A percentile compares a stretch with the other conserved stretches of the same genome.
phyloP scores from a whole-genome alignment of 805 yeast genomes.

The Yarrowia divulgata region DNA sequence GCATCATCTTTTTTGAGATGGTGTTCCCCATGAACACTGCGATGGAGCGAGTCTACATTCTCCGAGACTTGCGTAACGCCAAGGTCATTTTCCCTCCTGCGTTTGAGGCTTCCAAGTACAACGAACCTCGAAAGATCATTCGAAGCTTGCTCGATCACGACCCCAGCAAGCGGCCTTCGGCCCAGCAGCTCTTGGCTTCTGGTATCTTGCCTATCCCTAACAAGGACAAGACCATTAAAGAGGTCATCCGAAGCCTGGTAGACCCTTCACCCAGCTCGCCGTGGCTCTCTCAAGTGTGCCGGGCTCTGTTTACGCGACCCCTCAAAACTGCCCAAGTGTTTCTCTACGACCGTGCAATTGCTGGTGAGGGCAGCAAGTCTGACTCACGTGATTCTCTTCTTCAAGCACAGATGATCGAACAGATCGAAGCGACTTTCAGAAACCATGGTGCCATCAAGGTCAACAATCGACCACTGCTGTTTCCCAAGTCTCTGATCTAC shows the following conservation, averaged over 20 bases:
- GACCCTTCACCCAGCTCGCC: conserved; percentile 79
- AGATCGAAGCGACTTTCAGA: conserved; percentile 68
- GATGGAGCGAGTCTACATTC: conserved; percentile 85
- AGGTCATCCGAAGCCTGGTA: conserved; percentile 82
- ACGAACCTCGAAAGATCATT: conserved; percentile 72
- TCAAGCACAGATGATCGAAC: conserved; percentile 65
- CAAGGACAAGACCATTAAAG: conserved; percentile 87
- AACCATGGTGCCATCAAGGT: conserved; percentile 89
- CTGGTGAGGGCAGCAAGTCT: conserved; percentile 43
- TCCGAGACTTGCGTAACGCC: conserved; percentile 67
- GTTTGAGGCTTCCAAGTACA: conserved; percentile 59
- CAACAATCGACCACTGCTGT: conserved; percentile 66
- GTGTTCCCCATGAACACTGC: conserved; percentile 82
- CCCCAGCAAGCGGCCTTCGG: conserved; percentile 81
- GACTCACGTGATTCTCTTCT: conserved; percentile 52
- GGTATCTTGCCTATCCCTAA: conserved; percentile 88
- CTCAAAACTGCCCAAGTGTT: conserved; percentile 84
- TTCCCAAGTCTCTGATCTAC: conserved; percentile 81
- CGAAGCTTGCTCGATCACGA: conserved; percentile 74
- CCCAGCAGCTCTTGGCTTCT: conserved; percentile 73
- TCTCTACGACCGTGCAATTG: conserved; percentile 64
- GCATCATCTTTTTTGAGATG: conserved; percentile 96
- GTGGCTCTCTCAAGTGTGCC: conserved; percentile 92
- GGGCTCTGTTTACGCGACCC: conserved; percentile 83
- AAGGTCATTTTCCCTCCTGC: conserved; percentile 73